Percentiles rank a stretch among this genome's conserved stretches.
These are phyloP conservation scores for Hypoxylon intermedium DNA, from an alignment of 495 filamentous ascomycete genomes.

Conservation along the genomic window DNA sequence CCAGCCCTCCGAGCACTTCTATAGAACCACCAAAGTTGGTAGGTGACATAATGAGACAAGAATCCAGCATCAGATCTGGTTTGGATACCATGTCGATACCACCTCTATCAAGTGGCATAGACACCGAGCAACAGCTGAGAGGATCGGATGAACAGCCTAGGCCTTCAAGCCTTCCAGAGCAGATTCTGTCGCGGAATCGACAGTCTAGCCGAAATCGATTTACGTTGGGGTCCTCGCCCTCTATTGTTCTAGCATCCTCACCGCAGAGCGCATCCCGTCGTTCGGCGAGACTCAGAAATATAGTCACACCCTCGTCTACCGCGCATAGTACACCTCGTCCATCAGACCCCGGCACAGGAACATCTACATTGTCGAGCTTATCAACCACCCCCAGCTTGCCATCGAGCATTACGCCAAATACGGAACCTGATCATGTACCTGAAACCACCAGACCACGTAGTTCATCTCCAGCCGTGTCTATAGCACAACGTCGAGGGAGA, in stretches of 20 bases:
- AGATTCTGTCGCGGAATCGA: constrained; percentile 18
- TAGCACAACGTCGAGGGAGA: constrained; percentile 36
- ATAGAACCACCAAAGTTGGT: constrained; percentile 25
- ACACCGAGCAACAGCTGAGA: neutral
- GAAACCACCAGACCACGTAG: constrained; percentile 21
- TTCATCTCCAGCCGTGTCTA: constrained; percentile 44
- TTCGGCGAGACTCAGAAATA: constrained; percentile 18
- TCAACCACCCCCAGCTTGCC: constrained; percentile 46
- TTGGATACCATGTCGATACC: constrained; percentile 29
- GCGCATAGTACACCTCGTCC: constrained; percentile 6
- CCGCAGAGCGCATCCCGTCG: constrained; percentile 21
- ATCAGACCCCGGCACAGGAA: constrained; percentile 26
- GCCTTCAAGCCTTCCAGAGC: constrained; percentile 7
- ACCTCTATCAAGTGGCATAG: constrained; percentile 7
- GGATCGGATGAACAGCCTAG: constrained; percentile 8
- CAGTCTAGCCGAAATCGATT: constrained; percentile 6
- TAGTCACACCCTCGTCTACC: constrained; percentile 27
- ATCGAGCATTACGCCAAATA: constrained; percentile 39
- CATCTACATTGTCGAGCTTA: constrained; percentile 46
- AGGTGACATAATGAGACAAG: constrained; percentile 30
- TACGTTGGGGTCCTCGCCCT: constrained; percentile 20
- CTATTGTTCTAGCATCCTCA: constrained; percentile 36
- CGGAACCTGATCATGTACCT: constrained; percentile 17
- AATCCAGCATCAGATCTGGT: constrained; percentile 28
- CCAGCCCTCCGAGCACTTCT: constrained; percentile 43